A percentile compares a stretch with the other conserved stretches of the same genome.
Evolutionary conservation across 257 asterid genomes (phyloP).

Genomic region (Ligustrum vulgare): DNA sequence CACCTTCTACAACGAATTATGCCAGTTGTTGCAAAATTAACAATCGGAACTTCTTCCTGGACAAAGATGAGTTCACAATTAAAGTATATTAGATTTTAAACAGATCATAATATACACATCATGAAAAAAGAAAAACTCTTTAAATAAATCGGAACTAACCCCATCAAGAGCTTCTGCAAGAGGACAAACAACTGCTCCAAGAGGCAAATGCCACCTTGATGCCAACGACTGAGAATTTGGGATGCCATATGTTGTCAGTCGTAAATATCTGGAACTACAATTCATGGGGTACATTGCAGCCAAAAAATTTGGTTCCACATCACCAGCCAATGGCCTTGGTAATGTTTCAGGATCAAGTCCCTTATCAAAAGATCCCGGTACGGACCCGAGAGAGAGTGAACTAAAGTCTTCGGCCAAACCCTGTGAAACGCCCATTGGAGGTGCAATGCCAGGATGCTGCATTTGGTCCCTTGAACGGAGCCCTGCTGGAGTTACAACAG

Average conservation of each 20-base stretch:
- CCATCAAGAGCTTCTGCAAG: slow-evolving; percentile 80
- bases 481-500: slow-evolving; percentile 41
- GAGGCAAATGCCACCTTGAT: slow-evolving; percentile 91
- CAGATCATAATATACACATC: not conserved
- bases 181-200: slow-evolving; percentile 93
- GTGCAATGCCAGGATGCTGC: slow-evolving; percentile 50
- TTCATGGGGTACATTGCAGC: slow-evolving; percentile 72
- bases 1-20: slow-evolving; percentile 82
- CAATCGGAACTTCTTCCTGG: slow-evolving; percentile 82
- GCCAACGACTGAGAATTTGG: slow-evolving; percentile 76
- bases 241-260: slow-evolving; percentile 72
- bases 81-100: not conserved
- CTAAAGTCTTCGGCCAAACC: slow-evolving; percentile 73
- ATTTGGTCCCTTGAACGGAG: slow-evolving; percentile 46
- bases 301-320: slow-evolving; percentile 53
- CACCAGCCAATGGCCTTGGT: slow-evolving; percentile 94
- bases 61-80: slow-evolving; percentile 26
- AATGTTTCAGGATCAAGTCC: slow-evolving; percentile 67
- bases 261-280: slow-evolving; percentile 63
- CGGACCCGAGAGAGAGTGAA: slow-evolving; percentile 72
- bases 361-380: slow-evolving; percentile 83
- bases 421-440: slow-evolving; percentile 47
- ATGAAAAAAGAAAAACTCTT: slow-evolving; percentile 7
- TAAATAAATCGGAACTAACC: slow-evolving; percentile 49
- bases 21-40: slow-evolving; percentile 67